Base-by-base conservation (phyloP, 2,329 filamentous ascomycete genomes). In the Diaporthe sp. region DNA sequence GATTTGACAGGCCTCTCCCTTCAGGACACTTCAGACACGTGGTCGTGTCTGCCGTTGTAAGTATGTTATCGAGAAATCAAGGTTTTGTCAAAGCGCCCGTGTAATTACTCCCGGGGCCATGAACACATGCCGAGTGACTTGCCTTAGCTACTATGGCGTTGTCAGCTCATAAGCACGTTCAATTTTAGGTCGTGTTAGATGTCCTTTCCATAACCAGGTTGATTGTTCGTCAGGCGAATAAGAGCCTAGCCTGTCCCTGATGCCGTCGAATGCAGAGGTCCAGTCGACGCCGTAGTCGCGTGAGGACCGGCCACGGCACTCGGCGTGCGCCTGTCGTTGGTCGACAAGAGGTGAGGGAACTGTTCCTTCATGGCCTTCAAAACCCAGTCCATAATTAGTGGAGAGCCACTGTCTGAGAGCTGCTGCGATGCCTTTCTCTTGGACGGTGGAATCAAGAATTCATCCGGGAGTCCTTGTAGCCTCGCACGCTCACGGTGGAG, bases 231-330 rank as follows among this genome's bases (percentile, higher is more conserved):
- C 9, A 17, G 28, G 28, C 4, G 20, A n/a, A 20, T 12, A 22
- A 31, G 42, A 42, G 42, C 61, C 49, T 67, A 49, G 42, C 42
- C 39, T 63, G 42, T 67, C 34, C 42, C 61, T 49, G 7, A 49
- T 47, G 28, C 61, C 28, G 2, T 47, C 42, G 12, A 67, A 20
- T 13, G 49, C 15, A 15, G 9, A 15, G 42, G 10, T n/a, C 42
- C n/a, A 49, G 61, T 49, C 53, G 15, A 4, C 53, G 6, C 10
- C 51, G 12, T 25, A 13, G 20, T 51, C 53, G 17, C 15, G 28
- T 31, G 53, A 20, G 53, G 28, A 57, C 28, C 6, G 28, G 28
- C 25, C 15, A 28, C n/a, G 22, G 3, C 28, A 7, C 9, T 57
- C 53, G 25, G 8, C 31, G 17, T 3, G 25, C 55, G 55, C 17